A percentile compares a stretch with the other conserved stretches of the same genome.
Evolutionary conservation across 2,329 filamentous ascomycete genomes (phyloP).

Genomic region (Colletotrichum sidae): DNA sequence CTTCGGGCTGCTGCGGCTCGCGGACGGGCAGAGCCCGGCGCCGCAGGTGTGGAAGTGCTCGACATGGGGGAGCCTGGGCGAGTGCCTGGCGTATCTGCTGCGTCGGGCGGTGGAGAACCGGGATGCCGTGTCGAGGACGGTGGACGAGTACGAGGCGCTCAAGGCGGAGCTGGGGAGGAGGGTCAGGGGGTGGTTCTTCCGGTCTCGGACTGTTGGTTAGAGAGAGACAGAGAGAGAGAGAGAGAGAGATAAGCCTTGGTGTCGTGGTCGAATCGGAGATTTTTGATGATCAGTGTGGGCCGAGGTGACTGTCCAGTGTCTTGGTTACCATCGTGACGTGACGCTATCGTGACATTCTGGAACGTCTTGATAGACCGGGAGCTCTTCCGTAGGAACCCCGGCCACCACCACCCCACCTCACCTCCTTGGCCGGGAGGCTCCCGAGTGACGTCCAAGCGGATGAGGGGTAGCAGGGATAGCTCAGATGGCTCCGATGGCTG

Average conservation of each 20-base stretch:
- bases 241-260: conserved; percentile 2
- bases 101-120: conserved; percentile 44
- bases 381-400: conserved; percentile 1
- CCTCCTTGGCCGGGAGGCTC: conserved; percentile 2
- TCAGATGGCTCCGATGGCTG: background rate
- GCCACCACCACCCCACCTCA: conserved; percentile 8
- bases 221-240: too few relatives aligned
- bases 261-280: conserved; percentile 14
- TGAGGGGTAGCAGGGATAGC: conserved; percentile 24
- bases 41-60: conserved; percentile 43
- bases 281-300: conserved; percentile 5
- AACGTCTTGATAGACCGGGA: conserved; percentile 13
- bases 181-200: conserved; percentile 41
- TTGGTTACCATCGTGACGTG: background rate
- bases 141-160: conserved; percentile 45
- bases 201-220: conserved; percentile 15
- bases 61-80: conserved; percentile 44
- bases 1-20: conserved; percentile 62
- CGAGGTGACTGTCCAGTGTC: conserved; percentile 7
- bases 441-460: background rate
- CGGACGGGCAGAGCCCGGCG: conserved; percentile 7
- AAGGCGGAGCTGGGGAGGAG: conserved; percentile 45
- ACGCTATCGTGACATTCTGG: background rate
- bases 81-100: conserved; percentile 44
- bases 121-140: conserved; percentile 48